phyloP scores from a whole-genome alignment of 768 basidiomycete species.

The Lentinula raphanica region DNA sequence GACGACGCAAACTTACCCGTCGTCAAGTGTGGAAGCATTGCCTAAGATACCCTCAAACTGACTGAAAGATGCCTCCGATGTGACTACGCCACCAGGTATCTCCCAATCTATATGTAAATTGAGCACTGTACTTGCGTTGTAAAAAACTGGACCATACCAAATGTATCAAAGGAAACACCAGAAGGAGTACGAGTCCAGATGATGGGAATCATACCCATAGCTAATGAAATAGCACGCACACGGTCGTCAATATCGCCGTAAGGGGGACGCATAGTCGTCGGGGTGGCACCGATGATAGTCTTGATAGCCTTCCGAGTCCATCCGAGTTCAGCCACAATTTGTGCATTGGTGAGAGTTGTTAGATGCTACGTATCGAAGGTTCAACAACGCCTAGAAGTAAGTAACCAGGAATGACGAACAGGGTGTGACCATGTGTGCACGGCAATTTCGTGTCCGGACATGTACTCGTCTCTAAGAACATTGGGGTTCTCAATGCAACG shows the following conservation, averaged over 20 bases:
- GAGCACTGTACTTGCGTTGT: background rate
- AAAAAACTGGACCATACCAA: slow-evolving; percentile 37
- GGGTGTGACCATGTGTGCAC: slow-evolving; percentile 92
- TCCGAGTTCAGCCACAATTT: slow-evolving; percentile 90
- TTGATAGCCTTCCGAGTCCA: slow-evolving; percentile 89
- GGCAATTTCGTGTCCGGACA: slow-evolving; percentile 73
- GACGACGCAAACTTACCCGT: slow-evolving; percentile 39
- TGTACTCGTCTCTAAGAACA: slow-evolving; percentile 75
- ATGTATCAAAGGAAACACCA: slow-evolving; percentile 60
- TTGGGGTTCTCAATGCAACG: slow-evolving; percentile 75
- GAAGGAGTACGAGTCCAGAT: slow-evolving; percentile 76
- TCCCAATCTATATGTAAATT: slow-evolving; percentile 63
- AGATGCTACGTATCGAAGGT: slow-evolving; percentile 36
- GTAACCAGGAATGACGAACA: slow-evolving; percentile 27
- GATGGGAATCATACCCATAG: slow-evolving; percentile 89
- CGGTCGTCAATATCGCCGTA: slow-evolving; percentile 90
- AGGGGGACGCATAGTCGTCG: slow-evolving; percentile 75
- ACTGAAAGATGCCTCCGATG: slow-evolving; percentile 57
- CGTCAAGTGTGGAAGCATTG: slow-evolving; percentile 55
- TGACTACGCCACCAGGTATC: slow-evolving; percentile 72
- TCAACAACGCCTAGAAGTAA: background rate
- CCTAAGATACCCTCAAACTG: slow-evolving; percentile 72
- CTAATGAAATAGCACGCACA: slow-evolving; percentile 82
- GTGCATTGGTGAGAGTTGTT: slow-evolving; percentile 68
- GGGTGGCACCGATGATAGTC: slow-evolving; percentile 66